Conservation (phyloP, 768 basidiomycete genomes). For the Phlegmacium glaucopus region DNA sequence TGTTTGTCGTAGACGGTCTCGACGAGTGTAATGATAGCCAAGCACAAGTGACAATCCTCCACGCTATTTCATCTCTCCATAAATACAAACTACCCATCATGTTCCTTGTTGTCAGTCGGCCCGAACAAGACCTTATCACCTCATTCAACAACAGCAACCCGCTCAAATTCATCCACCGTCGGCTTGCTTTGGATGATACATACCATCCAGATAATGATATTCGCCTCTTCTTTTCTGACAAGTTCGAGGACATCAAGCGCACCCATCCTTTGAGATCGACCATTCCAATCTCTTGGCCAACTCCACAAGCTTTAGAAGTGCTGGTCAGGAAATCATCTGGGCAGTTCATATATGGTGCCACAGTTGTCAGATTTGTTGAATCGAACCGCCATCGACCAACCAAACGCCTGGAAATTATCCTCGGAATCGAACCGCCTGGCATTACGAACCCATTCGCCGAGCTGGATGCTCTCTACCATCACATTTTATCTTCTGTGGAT, state of each 20-base stretch:
- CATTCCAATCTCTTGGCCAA: slow-evolving; percentile 16
- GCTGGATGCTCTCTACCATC: slow-evolving; percentile 7
- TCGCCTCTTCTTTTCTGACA: slow-evolving; percentile 8
- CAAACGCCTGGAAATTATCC: slow-evolving; percentile 9
- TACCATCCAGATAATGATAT: slow-evolving; percentile 16
- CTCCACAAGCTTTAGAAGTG: slow-evolving; percentile 7
- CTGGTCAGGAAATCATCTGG: slow-evolving; percentile 20
- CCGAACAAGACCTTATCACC: slow-evolving; percentile 18
- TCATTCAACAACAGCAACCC: background rate
- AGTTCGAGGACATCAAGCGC: slow-evolving; percentile 11
- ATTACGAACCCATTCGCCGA: slow-evolving; percentile 6
- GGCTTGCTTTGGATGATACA: slow-evolving; percentile 4
- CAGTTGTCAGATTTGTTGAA: slow-evolving; percentile 21
- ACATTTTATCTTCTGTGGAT: slow-evolving; percentile 5
- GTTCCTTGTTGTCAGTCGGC: slow-evolving; percentile 25
- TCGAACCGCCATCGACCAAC: slow-evolving; percentile 8
- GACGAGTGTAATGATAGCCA: slow-evolving; percentile 21
- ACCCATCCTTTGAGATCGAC: background rate
- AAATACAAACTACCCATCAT: slow-evolving; percentile 13
- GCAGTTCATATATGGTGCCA: slow-evolving; percentile 25
- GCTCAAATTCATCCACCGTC: background rate
- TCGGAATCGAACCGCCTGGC: background rate
- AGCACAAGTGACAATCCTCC: slow-evolving; percentile 10
- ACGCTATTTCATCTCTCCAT: slow-evolving; percentile 1
- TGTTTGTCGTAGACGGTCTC: slow-evolving; percentile 23